Evolutionary conservation across 371 early-diverging fungal species (phyloP), one percentile per base, ranked within the genome.

Genomic region (Mortierella sp.): DNA sequence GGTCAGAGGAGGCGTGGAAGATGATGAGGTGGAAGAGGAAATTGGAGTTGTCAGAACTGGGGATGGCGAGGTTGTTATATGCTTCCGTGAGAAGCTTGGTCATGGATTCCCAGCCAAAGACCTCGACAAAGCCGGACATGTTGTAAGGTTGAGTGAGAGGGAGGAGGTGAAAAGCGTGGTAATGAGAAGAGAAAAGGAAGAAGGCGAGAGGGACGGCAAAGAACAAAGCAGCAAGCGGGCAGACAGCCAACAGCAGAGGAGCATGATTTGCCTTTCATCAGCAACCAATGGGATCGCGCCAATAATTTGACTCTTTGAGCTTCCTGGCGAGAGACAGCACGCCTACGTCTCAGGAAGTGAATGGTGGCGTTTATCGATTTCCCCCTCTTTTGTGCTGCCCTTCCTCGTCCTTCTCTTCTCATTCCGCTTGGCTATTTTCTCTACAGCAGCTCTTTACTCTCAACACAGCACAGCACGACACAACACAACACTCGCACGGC

Each of bases 1-100:
- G 86, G 53, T 86, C 86, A 4, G 82, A 10, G 21, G 51, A 1
- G n/a, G 86, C 76, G 79, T 86, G 82, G 73, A 69, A 81, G 51
- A 76, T 3, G 59, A 86, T 24, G 16, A 86, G 26, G 70, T 86
- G 74, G 34, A 50, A 69, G 54, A 82, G 1, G 69, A 86, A 10
- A 6, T 78, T 67, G 37, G 74, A 46, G 54, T 86, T 78, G 75
- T 86, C 86, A 0, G 79, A 79, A 28, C 31, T 19, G 21, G 86
- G 86, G 34, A 78, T 54, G n/a, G 34, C 40, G n/a, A 86, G 73
- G 16, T 73, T 43, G 34, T 79, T 54, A 72, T 76, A 86, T 24
- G 72, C 77, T 14, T n/a, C 21, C 31, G 21, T 26, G 75, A 86
- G 82, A 31, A 81, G 51, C 10, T 54, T 46, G 9, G n/a, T 71